These are phyloP conservation scores for Hyaloraphidium curvatum DNA, from an alignment of 192 early-diverging fungal genomes.

Conservation along the genomic window DNA sequence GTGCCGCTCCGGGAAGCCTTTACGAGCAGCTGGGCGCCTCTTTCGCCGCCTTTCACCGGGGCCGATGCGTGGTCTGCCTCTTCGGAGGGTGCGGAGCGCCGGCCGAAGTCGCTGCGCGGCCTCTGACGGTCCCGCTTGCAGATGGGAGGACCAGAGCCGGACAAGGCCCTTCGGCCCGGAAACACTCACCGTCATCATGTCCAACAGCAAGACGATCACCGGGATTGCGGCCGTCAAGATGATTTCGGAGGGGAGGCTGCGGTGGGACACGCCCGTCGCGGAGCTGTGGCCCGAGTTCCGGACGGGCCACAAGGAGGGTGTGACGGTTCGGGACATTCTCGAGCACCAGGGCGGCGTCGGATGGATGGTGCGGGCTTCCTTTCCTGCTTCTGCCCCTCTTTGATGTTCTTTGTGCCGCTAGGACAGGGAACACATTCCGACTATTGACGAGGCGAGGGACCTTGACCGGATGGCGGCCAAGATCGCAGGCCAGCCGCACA, in stretches of 20 bases:
- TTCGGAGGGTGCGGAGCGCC: no score
- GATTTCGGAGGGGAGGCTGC: conserved; percentile 17
- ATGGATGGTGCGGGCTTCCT: background rate
- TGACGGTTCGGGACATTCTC: background rate
- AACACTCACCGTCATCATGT: no score
- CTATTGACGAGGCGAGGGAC: conserved; percentile 12
- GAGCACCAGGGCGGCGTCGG: conserved; percentile 1
- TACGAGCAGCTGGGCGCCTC: no score
- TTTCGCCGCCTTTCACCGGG: no score
- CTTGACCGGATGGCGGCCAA: background rate
- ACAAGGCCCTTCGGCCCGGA: no score
- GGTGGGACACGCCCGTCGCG: conserved; percentile 26
- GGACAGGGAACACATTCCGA: conserved; percentile 20
- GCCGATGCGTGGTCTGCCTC: no score
- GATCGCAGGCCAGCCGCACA: conserved; percentile 1
- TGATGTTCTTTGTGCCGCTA: no score
- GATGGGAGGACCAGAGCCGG: no score
- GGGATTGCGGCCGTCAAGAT: background rate
- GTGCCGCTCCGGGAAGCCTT: no score
- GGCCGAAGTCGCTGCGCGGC: no score
- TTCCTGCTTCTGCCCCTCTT: no score
- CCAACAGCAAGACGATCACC: background rate
- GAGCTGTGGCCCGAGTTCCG: conserved; percentile 60
- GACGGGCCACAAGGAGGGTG: background rate
- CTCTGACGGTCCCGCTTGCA: no score